Conservation (phyloP, 208 protist genomes). For the Crithidia bombi region DNA sequence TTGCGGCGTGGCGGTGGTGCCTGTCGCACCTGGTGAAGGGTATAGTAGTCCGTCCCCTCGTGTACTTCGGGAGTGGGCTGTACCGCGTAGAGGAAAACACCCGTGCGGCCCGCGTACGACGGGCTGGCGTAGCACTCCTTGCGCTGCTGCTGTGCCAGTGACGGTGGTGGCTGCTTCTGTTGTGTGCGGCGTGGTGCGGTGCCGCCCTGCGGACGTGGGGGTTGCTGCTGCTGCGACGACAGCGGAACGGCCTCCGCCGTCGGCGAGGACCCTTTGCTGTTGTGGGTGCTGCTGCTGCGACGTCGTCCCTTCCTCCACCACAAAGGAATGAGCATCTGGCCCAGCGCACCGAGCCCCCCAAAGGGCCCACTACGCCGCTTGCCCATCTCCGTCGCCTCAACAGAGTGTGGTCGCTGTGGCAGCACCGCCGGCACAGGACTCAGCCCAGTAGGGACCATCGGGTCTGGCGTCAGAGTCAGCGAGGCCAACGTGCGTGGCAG, state of each 20-base stretch:
- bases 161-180: neutral
- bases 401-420: slow-evolving; percentile 1
- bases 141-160: neutral
- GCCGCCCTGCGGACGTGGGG: neutral
- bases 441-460: neutral
- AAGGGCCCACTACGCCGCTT: neutral
- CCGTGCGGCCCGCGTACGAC: neutral
- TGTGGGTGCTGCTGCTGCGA: neutral
- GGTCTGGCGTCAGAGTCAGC: slow-evolving; percentile 8
- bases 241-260: neutral
- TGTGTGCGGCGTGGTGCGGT: neutral
- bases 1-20: neutral
- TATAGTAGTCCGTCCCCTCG: neutral
- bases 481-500: slow-evolving; percentile 25
- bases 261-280: neutral
- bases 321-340: slow-evolving; percentile 11
- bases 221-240: slow-evolving; percentile 4
- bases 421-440: neutral
- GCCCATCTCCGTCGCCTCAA: neutral
- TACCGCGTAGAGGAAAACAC: slow-evolving; percentile 1
- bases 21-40: neutral
- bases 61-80: neutral
- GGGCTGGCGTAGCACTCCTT: neutral
- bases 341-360: neutral
- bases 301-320: slow-evolving; percentile 2